Evolutionary conservation across 2,329 filamentous ascomycete genomes (phyloP), one percentile per base, ranked within the genome.

Genomic region (Pleoardoris graminearum): DNA sequence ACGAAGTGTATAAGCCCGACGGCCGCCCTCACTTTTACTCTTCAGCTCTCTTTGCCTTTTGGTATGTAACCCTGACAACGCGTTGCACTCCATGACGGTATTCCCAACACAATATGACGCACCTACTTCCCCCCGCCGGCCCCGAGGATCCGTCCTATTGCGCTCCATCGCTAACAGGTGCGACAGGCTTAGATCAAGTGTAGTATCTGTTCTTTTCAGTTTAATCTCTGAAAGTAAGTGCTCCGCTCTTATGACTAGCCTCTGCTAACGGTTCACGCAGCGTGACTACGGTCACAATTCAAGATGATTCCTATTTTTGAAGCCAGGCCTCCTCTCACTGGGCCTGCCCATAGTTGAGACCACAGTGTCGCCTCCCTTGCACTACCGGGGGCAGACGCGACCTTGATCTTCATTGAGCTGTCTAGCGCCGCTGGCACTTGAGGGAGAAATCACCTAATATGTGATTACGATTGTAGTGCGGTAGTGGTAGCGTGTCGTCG

Each of bases 151-250:
- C n/a, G n/a, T n/a, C n/a, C n/a, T n/a, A n/a, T n/a, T n/a, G n/a
- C n/a, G n/a, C n/a, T n/a, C n/a, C n/a, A n/a, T n/a, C n/a, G n/a
- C n/a, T n/a, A n/a, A n/a, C n/a, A n/a, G n/a, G n/a, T n/a, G n/a
- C n/a, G n/a, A n/a, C n/a, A n/a, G n/a, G 38, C 38, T 41, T 41
- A 41, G 38, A 41, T 41, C 38, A 41, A 41, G 38, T 41, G 38
- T 41, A 41, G 38, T 41, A 41, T 41, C 39, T 43, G 39, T 43
- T 43, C 39, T 43, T 43, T 43, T 32, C 10, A 43, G 39, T 43
- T 43, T 43, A 43, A 43, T 32, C 39, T 5, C 39, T 43, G 10
- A 32, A 43, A 43, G n/a, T n/a, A n/a, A n/a, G n/a, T n/a, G n/a
- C n/a, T n/a, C n/a, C n/a, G n/a, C n/a, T n/a, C n/a, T n/a, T n/a